Percentiles rank a stretch among this genome's conserved stretches.
Conservation (phyloP, 768 basidiomycete species). For the Agrocybe pediades region DNA sequence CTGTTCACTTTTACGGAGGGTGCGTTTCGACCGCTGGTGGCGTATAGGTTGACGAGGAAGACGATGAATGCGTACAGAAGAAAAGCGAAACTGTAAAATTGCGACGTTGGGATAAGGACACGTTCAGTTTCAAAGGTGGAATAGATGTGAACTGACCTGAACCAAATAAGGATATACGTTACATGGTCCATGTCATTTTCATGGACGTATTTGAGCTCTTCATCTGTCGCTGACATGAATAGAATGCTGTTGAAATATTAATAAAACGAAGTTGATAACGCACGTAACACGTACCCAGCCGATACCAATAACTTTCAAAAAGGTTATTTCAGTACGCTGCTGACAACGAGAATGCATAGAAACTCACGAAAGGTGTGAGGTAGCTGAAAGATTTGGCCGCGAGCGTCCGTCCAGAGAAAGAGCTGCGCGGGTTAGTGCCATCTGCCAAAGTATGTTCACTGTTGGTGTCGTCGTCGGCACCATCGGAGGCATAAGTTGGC, state of each 20-base stretch:
- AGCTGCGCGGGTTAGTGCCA: slow-evolving; percentile 16
- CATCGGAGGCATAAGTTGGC: slow-evolving; percentile 25
- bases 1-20: slow-evolving; percentile 15
- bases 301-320: slow-evolving; percentile 61
- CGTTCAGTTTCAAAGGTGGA: not conserved
- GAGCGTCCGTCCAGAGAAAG: slow-evolving; percentile 14
- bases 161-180: slow-evolving; percentile 85
- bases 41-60: slow-evolving; percentile 69
- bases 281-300: slow-evolving; percentile 54
- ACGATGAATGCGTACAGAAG: slow-evolving; percentile 74
- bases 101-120: not conserved
- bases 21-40: slow-evolving; percentile 62
- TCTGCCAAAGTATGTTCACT: slow-evolving; percentile 71
- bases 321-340: not conserved
- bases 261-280: not conserved
- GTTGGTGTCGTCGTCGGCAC: slow-evolving; percentile 47
- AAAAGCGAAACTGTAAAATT: slow-evolving; percentile 62
- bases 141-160: slow-evolving; percentile 50
- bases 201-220: slow-evolving; percentile 75
- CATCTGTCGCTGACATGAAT: slow-evolving; percentile 95
- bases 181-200: slow-evolving; percentile 86
- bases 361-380: slow-evolving; percentile 84
- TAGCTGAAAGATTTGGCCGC: slow-evolving; percentile 75
- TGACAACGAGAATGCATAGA: not conserved
- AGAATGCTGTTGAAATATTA: slow-evolving; percentile 50